Base-by-base conservation (phyloP, 1,284 basidiomycete genomes). In the Marasmius sp. region DNA sequence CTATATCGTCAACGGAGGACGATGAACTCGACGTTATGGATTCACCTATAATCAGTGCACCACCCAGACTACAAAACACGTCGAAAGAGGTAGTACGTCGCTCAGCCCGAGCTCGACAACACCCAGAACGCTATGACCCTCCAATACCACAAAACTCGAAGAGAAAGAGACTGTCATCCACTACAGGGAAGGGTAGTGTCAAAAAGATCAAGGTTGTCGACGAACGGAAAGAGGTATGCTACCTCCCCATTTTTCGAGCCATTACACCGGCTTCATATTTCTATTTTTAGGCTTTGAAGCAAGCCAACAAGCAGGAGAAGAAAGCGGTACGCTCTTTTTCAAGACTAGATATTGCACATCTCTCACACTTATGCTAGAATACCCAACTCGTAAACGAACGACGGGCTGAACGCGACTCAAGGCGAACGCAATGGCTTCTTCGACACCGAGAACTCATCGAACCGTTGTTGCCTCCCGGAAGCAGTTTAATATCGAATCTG, bases 401-500 rank as follows among this genome's bases (percentile, higher is more conserved):
- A 57, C 71, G 73, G 49, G 72, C 73, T 7, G 60, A 66, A n/a
- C 62, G 77, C 48, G 81, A 82, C 37, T 65, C 70, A 18, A 72
- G 74, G 7, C 71, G 73, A 47, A 77, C 74, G 50, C 70, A 68
- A 20, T 83, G 81, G 81, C 58, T 82, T 11, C 68, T 74, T 64
- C 66, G 67, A 47, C 74, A 84, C 61, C 70, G 70, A 0, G 66
- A 74, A 18, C 64, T 81, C n/a, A 75, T 83, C 59, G 70, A 75
- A 61, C 73, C 81, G 0, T 70, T 84, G 12, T 67, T 83, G 16
- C 79, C 79, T 0, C 62, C 70, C 4, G 71, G 72, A 18, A 73
- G 64, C 41, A 57, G 56, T 14, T 43, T 45, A 37, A 76, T 76
- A 59, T 76, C 79, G 27, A 71, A 74, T 9, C 49, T 48, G 6